Evolutionary conservation across 352 stramenopile genomes (phyloP).

Genomic region (Discostella stelligera): DNA sequence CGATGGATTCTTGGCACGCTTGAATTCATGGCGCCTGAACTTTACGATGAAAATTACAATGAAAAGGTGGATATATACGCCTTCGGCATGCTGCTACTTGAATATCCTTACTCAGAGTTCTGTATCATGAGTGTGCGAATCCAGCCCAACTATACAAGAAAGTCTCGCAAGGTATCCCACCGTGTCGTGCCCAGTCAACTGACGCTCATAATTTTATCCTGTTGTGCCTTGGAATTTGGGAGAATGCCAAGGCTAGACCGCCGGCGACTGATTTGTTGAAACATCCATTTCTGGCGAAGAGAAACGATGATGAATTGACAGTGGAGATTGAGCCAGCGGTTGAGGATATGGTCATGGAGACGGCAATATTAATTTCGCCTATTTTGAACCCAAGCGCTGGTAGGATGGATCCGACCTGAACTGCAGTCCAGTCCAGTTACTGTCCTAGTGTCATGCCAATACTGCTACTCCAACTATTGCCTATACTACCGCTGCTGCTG

Average conservation of each 20-base stretch:
- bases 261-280: conserved; percentile 87
- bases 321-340: conserved; percentile 73
- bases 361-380: conserved; percentile 28
- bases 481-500: neutral
- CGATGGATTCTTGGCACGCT: conserved; percentile 98
- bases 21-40: conserved; percentile 99
- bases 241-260: conserved; percentile 82
- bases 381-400: conserved; percentile 67
- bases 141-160: conserved; percentile 87
- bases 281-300: conserved; percentile 87
- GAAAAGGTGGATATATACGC: conserved; percentile 98
- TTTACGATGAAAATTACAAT: conserved; percentile 97
- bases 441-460: too few species aligned
- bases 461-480: neutral
- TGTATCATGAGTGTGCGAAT: conserved; percentile 95
- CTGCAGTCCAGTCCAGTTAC: too few species aligned
- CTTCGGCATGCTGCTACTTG: conserved; percentile 99
- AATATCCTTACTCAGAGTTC: conserved; percentile 98
- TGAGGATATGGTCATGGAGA: conserved; percentile 60
- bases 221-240: conserved; percentile 79
- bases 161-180: conserved; percentile 81
- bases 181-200: conserved; percentile 72
- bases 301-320: conserved; percentile 77
- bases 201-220: conserved; percentile 84
- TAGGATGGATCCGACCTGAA: conserved; percentile 68